These are phyloP conservation scores for Dendrothele bispora DNA, from an alignment of 768 basidiomycete genomes.

Conservation along the genomic window DNA sequence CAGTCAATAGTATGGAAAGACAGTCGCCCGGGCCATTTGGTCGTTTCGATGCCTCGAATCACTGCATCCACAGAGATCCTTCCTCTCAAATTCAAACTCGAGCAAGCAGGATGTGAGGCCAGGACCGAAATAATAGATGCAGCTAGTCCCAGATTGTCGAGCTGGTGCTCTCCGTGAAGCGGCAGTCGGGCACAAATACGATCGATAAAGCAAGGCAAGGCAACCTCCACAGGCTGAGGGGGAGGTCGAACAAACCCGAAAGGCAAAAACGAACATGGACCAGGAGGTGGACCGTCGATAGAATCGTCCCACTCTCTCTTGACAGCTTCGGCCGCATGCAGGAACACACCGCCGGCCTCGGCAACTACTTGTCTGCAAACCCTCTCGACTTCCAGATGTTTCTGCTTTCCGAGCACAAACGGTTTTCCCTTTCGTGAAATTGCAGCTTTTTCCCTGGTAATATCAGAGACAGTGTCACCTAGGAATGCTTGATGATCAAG, in stretches of 20 bases:
- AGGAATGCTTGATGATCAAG: constrained; percentile 93
- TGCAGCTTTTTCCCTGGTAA: constrained; percentile 80
- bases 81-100: constrained; percentile 15
- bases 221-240: constrained; percentile 41
- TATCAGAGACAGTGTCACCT: constrained; percentile 70
- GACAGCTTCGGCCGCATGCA: constrained; percentile 35
- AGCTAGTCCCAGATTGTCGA: constrained; percentile 78
- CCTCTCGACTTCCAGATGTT: constrained; percentile 44
- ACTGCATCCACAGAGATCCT: constrained; percentile 53
- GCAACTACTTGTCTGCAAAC: constrained; percentile 45
- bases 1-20: constrained; percentile 54
- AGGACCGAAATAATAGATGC: constrained; percentile 61
- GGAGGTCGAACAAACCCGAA: constrained; percentile 29
- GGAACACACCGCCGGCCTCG: constrained; percentile 40
- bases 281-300: constrained; percentile 31
- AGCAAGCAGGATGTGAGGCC: constrained; percentile 37
- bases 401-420: constrained; percentile 69
- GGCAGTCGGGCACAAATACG: constrained; percentile 55
- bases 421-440: constrained; percentile 67
- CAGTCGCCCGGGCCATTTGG: constrained; percentile 82
- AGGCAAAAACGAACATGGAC: constrained; percentile 28
- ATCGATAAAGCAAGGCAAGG: constrained; percentile 42
- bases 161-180: constrained; percentile 81
- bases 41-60: constrained; percentile 52
- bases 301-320: constrained; percentile 32